These are phyloP conservation scores for Fraxinus angustifolia DNA, from an alignment of 305 asterid species.

Conservation along the genomic window DNA sequence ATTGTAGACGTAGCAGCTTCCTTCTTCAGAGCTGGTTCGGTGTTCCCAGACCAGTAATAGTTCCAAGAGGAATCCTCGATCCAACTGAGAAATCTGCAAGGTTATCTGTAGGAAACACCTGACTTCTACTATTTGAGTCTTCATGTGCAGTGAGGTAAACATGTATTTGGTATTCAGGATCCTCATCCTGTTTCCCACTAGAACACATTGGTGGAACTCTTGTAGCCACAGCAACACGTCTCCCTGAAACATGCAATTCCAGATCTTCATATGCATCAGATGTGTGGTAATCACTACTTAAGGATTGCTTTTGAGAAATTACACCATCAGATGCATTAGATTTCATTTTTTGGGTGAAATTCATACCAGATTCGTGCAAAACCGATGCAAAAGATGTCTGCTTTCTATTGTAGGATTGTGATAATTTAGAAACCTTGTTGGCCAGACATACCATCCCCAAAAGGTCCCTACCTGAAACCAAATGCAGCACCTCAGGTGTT, in stretches of 20 bases:
- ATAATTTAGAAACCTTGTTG: conserved; percentile 43
- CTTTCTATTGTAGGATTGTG: conserved; percentile 35
- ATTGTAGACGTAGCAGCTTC: conserved; percentile 62
- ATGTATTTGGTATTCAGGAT: conserved; percentile 53
- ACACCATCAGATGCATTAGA: conserved; percentile 26
- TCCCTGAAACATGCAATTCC: conserved; percentile 68
- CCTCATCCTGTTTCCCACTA: conserved; percentile 33
- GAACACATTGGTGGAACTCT: conserved; percentile 56
- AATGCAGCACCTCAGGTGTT: conserved; percentile 78
- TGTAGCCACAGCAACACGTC: conserved; percentile 71
- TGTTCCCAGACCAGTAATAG: conserved; percentile 55
- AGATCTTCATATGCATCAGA: conserved; percentile 69
- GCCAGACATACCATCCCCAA: conserved; percentile 78
- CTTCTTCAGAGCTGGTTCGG: conserved; percentile 75
- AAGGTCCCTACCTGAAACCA: conserved; percentile 84
- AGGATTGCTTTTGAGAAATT: conserved; percentile 30
- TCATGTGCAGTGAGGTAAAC: conserved; percentile 51
- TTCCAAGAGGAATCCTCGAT: conserved; percentile 55
- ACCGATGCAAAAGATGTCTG: conserved; percentile 34
- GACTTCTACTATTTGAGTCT: conserved; percentile 24
- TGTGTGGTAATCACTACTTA: conserved; percentile 24
- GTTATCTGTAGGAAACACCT: conserved; percentile 21
- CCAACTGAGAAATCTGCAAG: conserved; percentile 29
- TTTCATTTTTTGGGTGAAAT: conserved; percentile 21
- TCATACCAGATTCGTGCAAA: conserved; percentile 27